A percentile compares a stretch with the other conserved stretches of the same genome.
These are phyloP conservation scores for Fusarium concolor DNA, from an alignment of 2,329 filamentous ascomycete genomes.

Conservation along the genomic window DNA sequence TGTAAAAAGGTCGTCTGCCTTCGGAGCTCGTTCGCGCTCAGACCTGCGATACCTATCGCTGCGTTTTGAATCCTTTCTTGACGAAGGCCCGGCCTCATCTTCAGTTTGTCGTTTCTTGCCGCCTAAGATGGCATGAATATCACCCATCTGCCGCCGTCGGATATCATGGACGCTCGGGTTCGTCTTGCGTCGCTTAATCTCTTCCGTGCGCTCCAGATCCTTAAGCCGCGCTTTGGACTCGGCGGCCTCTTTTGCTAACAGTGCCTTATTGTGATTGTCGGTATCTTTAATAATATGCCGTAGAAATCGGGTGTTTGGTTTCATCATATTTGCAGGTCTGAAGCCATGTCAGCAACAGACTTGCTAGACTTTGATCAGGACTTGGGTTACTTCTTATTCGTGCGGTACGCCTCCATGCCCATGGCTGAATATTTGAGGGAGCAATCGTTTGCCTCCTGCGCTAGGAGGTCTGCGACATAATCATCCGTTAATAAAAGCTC, in stretches of 20 bases:
- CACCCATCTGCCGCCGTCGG: slow-evolving; percentile 68
- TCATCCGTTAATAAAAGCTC: slow-evolving; percentile 76
- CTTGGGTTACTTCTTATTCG: slow-evolving; percentile 60
- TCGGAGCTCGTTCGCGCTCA: slow-evolving; percentile 9
- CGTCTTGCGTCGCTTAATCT: slow-evolving; percentile 57
- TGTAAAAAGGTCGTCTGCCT: slow-evolving; percentile 39
- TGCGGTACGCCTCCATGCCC: slow-evolving; percentile 74
- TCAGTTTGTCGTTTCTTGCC: slow-evolving; percentile 54
- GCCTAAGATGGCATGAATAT: slow-evolving; percentile 69
- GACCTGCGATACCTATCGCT: slow-evolving; percentile 10
- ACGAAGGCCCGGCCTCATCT: slow-evolving; percentile 37
- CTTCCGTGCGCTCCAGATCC: slow-evolving; percentile 64
- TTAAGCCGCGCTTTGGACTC: slow-evolving; percentile 80
- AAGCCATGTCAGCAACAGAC: slow-evolving; percentile 35
- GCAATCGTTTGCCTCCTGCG: slow-evolving; percentile 80
- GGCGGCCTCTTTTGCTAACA: slow-evolving; percentile 84
- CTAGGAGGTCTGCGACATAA: slow-evolving; percentile 82
- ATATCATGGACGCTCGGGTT: slow-evolving; percentile 64
- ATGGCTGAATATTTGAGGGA: slow-evolving; percentile 79
- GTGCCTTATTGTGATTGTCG: slow-evolving; percentile 86
- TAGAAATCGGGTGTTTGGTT: slow-evolving; percentile 92
- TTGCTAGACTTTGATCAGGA: slow-evolving; percentile 9
- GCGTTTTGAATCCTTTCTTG: slow-evolving; percentile 30
- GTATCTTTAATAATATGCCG: slow-evolving; percentile 89
- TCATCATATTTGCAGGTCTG: slow-evolving; percentile 77